phyloP scores from a whole-genome alignment of 768 basidiomycete genomes.

The Pleurotus sapidus region DNA sequence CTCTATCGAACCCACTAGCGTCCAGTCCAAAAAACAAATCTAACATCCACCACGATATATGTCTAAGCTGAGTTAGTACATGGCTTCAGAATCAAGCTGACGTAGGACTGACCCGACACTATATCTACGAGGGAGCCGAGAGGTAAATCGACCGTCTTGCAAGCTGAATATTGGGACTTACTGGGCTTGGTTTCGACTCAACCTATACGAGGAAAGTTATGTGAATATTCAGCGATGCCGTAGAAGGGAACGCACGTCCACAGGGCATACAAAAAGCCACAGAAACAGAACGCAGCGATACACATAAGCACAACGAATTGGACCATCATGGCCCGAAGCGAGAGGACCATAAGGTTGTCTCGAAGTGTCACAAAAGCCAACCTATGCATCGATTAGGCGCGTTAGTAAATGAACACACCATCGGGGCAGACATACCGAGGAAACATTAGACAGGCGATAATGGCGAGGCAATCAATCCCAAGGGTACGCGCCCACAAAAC shows the following conservation, averaged over 20 bases:
- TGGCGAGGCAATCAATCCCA: constrained; percentile 81
- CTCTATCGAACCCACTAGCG: constrained; percentile 80
- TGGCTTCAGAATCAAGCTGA: constrained; percentile 29
- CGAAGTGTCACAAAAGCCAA: constrained; percentile 90
- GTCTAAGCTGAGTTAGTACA: constrained; percentile 12
- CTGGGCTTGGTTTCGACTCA: constrained; percentile 61
- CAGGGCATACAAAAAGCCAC: constrained; percentile 88
- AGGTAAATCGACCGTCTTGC: neutral
- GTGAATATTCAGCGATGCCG: neutral
- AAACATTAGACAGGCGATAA: constrained; percentile 90
- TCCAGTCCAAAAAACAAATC: constrained; percentile 96
- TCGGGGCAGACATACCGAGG: constrained; percentile 52
- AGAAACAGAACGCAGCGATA: constrained; percentile 87
- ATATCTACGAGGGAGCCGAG: constrained; percentile 6
- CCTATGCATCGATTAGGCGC: constrained; percentile 31
- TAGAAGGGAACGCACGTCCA: constrained; percentile 70
- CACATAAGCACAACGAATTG: constrained; percentile 85
- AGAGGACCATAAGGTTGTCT: constrained; percentile 76
- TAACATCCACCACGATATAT: constrained; percentile 95
- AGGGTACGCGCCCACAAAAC: constrained; percentile 63
- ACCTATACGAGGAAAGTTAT: constrained; percentile 31
- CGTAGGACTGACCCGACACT: constrained; percentile 28
- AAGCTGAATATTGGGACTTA: constrained; percentile 24
- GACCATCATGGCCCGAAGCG: constrained; percentile 87
- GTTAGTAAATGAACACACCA: neutral